Base-by-base conservation (phyloP, 805 yeast species). In the Scheffersomyces spartinae region DNA sequence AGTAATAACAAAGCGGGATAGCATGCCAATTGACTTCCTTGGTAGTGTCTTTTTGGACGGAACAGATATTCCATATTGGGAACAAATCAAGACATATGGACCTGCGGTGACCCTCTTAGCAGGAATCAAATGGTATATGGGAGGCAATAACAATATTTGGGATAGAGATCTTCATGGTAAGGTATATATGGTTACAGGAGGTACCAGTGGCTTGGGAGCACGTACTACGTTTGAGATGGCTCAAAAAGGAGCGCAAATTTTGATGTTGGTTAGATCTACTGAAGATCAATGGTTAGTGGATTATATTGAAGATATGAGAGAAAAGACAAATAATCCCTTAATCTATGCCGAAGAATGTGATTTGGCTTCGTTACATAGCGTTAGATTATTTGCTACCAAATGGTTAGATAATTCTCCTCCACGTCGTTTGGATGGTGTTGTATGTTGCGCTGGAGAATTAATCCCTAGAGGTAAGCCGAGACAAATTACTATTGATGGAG, bases 391-490 rank as follows among this genome's bases (percentile, higher is more conserved):
- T 58, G 96, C 95, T 15, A 86, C 97, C 2, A 74, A 66, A 32
- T 91, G 97, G 97, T 62, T 91, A 31, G 94, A 91, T 48, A 85
- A 81, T 43, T 58, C 74, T 17, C 94, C 95, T 3, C 91, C 95
- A 7, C 65, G 99, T 40, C 55, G 99, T 28, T 59, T 91, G 23
- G 99, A 91, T 51, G 94, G 94, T 29, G 69, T 91, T 15, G 51
- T 91, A 2, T 81, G 95, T 43, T 74, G 85, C 53, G 95, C 96
- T 2, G 86, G 82, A 6, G 86, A 83, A 27, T 62, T 74, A 32
- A 57, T 74, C 29, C 97, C 98, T 0, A 62, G 71, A 23, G 75
- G 80, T 12, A 54, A 53, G 13, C 56, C 62, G n/a, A 68, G 95
- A 29, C 69, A 67, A 32, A 62, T 74, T 7, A 71, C 91, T 2